Percentiles rank a stretch among this genome's conserved stretches.
These are phyloP conservation scores for Cutaneotrichosporon sp. DNA, from an alignment of 1,284 basidiomycete genomes.

Conservation along the genomic window DNA sequence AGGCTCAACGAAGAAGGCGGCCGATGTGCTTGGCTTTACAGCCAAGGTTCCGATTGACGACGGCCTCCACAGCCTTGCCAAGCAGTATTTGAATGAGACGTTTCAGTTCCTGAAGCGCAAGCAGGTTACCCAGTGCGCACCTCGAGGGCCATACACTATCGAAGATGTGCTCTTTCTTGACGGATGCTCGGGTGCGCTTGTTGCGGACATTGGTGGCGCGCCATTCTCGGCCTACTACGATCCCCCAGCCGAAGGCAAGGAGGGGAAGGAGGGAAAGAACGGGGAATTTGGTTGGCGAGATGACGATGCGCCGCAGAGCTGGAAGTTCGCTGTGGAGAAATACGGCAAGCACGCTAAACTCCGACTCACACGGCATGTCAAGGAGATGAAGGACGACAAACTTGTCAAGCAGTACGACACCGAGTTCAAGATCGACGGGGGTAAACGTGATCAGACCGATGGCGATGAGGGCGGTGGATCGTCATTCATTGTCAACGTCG, in stretches of 20 bases:
- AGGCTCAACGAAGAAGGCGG: constrained; percentile 19
- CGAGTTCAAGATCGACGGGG: not conserved
- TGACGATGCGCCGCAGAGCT: constrained; percentile 19
- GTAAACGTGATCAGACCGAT: too few relatives aligned
- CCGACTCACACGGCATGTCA: constrained; percentile 3
- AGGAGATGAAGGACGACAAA: constrained; percentile 3
- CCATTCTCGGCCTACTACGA: constrained; percentile 12
- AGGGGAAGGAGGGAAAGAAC: not conserved
- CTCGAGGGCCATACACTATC: not conserved
- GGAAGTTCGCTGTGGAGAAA: constrained; percentile 18
- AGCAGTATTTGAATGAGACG: constrained; percentile 13
- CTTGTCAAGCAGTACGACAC: not conserved
- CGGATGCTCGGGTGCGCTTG: constrained; percentile 22
- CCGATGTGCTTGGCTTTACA: constrained; percentile 20
- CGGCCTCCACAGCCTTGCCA: constrained; percentile 21
- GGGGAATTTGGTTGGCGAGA: constrained; percentile 18
- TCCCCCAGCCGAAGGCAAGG: not conserved
- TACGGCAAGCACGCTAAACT: not conserved
- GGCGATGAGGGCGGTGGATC: too few relatives aligned
- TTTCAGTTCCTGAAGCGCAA: constrained; percentile 12
- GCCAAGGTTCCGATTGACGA: constrained; percentile 24
- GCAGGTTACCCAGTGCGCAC: constrained; percentile 1
- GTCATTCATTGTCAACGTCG: too few relatives aligned
- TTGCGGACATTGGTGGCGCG: constrained; percentile 10
- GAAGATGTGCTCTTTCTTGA: constrained; percentile 18